These are phyloP conservation scores for Pestalotiopsis sp. DNA, from an alignment of 2,329 filamentous ascomycete genomes.

Conservation along the genomic window DNA sequence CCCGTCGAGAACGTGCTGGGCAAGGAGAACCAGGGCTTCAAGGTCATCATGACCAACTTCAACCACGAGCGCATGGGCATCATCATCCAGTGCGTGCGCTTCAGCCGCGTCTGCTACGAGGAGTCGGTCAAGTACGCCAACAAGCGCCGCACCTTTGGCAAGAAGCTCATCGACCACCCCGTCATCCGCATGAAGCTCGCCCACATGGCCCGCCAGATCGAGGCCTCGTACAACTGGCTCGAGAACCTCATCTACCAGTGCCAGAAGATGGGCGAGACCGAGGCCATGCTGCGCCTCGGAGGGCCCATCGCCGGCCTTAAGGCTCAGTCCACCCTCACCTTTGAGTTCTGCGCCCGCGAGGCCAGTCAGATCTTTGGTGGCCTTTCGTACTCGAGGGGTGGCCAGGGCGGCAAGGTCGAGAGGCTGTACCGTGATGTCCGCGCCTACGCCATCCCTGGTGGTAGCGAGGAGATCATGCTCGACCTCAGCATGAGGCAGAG, in stretches of 20 bases:
- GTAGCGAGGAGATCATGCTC: conserved; percentile 98
- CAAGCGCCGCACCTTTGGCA: conserved; percentile 96
- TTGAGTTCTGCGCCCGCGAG: conserved; percentile 97
- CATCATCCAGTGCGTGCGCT: conserved; percentile 95
- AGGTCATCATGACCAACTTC: conserved; percentile 99
- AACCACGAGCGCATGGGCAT: conserved; percentile 99
- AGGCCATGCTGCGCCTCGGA: conserved; percentile 94
- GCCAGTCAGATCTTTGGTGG: conserved; percentile 98
- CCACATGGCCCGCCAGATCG: conserved; percentile 97
- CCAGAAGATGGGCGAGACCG: conserved; percentile 87
- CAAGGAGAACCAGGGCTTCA: conserved; percentile 98
- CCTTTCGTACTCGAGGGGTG: conserved; percentile 86
- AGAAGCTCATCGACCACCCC: conserved; percentile 94
- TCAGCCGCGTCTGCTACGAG: conserved; percentile 95
- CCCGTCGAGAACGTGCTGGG: conserved; percentile 98
- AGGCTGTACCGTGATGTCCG: conserved; percentile 91
- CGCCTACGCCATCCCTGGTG: conserved; percentile 94
- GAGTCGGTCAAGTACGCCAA: conserved; percentile 95
- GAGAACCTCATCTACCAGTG: conserved; percentile 95
- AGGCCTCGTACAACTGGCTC: conserved; percentile 95
- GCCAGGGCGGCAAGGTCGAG: conserved; percentile 95
- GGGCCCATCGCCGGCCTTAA: conserved; percentile 93
- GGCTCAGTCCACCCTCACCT: conserved; percentile 90
- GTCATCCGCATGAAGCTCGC: conserved; percentile 98
- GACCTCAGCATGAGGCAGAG: conserved; percentile 93